Percentiles rank a stretch among this genome's conserved stretches.
Conservation (phyloP, 805 yeast species). For the Candida mattraensis region DNA sequence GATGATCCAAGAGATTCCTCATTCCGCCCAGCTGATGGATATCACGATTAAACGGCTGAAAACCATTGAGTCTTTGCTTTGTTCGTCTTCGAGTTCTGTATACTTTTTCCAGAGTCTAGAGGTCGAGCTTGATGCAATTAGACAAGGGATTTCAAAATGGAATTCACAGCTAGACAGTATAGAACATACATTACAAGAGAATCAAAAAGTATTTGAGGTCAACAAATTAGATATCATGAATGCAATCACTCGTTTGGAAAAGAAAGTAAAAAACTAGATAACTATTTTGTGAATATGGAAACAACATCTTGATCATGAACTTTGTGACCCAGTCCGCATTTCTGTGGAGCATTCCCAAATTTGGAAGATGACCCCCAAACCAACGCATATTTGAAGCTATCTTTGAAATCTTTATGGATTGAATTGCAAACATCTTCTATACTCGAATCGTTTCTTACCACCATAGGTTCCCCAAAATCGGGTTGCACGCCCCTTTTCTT, state of each 20-base stretch:
- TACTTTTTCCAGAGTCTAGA: slow-evolving; percentile 17
- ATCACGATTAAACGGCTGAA: slow-evolving; percentile 20
- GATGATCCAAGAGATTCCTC: slow-evolving; percentile 20
- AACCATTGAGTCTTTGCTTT: slow-evolving; percentile 17
- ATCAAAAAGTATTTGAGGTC: slow-evolving; percentile 9
- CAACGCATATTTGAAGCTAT: slow-evolving; percentile 88
- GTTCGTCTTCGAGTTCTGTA: slow-evolving; percentile 9
- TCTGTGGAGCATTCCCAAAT: slow-evolving; percentile 81
- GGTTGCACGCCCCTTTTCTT: slow-evolving; percentile 84
- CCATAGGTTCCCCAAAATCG: slow-evolving; percentile 85
- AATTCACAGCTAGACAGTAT: slow-evolving; percentile 21
- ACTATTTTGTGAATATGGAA: slow-evolving; percentile 68
- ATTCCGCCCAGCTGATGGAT: slow-evolving; percentile 19
- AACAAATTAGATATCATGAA: slow-evolving; percentile 16
- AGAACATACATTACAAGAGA: slow-evolving; percentile 14
- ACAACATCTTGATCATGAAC: slow-evolving; percentile 95
- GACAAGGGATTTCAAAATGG: slow-evolving; percentile 23
- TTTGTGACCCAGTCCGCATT: slow-evolving; percentile 83
- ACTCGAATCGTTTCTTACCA: slow-evolving; percentile 76
- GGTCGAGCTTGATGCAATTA: slow-evolving; percentile 18
- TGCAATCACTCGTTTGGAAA: slow-evolving; percentile 13
- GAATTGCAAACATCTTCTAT: slow-evolving; percentile 88
- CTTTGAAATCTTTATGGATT: slow-evolving; percentile 88
- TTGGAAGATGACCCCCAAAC: slow-evolving; percentile 97
- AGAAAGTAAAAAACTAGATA: slow-evolving; percentile 5